A percentile compares a stretch with the other conserved stretches of the same genome.
Evolutionary conservation across 2,329 filamentous ascomycete genomes (phyloP).

Genomic region (Chaetomium olivaceum): DNA sequence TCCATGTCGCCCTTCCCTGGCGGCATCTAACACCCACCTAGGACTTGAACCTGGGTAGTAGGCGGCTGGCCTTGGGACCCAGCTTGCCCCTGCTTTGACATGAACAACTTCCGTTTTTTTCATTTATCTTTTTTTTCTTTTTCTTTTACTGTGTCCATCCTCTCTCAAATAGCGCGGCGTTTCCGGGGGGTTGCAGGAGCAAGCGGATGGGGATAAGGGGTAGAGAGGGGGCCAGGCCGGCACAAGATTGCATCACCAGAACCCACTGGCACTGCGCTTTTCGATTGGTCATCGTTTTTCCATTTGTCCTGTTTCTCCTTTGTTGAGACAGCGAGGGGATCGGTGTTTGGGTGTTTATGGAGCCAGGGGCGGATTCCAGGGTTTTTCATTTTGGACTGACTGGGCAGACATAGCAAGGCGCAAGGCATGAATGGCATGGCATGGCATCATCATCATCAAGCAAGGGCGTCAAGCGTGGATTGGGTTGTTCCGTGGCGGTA

Average conservation of each 20-base stretch:
- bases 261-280: background rate
- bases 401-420: conserved; percentile 2
- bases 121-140: conserved; percentile 1
- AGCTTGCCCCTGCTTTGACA: background rate
- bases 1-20: conserved; percentile 29
- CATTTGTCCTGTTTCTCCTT: background rate
- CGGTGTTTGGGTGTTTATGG: background rate
- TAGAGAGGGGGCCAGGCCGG: background rate
- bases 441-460: background rate
- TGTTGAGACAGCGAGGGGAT: background rate
- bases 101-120: background rate
- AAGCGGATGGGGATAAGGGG: conserved; percentile 6
- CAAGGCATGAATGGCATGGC: conserved; percentile 3
- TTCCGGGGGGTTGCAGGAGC: conserved; percentile 7
- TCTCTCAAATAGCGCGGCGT: conserved; percentile 26
- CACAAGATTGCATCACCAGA: conserved; percentile 22
- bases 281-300: background rate
- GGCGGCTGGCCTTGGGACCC: background rate
- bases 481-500: background rate
- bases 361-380: background rate
- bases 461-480: conserved; percentile 1
- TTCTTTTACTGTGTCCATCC: background rate
- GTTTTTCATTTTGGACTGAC: background rate
- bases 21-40: background rate
- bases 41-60: background rate